Base-by-base conservation (phyloP, 2,329 filamentous ascomycete genomes). In the Rhytidhysteron rufulum region DNA sequence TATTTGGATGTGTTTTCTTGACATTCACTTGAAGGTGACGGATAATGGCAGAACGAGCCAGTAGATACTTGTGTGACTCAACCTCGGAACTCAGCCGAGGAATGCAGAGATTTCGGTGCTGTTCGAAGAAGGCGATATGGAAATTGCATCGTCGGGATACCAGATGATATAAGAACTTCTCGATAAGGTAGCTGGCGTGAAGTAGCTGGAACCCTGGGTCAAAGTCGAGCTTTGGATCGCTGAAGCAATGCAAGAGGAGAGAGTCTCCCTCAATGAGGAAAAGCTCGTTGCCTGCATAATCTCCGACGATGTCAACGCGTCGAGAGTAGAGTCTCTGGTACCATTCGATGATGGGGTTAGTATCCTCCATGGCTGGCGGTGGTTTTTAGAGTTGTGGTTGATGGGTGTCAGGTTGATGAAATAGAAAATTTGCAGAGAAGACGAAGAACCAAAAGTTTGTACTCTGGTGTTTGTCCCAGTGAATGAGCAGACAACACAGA, bases 231-330 rank as follows among this genome's bases (percentile, higher is more conserved):
- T 75, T 70, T 9, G 74, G 67, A 48, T 83, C 73, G n/a, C 69
- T 65, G 34, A 88, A 77, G 51, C 77, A 83, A 42, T 85, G 67
- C 5, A 79, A 67, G 9, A 89, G 67, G n/a, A 89, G 62, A 0
- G 83, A 83, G 53, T 90, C 84, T 21, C 85, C 85, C 48, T 89
- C 83, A 21, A 89, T 75, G 17, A 84, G 68, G 57, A 88, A 89
- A 9, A 83, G 71, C 55, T 88, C 85, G 44, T 79, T 79, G 17
- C 86, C 85, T 3, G 83, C 83, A 62, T 86, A 89, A 56, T 89
- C 86, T 30, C 85, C 83, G 4, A 88, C 78, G 2, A 89, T 74
- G 43, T 66, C 62, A 38, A 66, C 58, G 25, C 62, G 58, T 30
- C 63, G 60, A 43, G 58, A 62, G 53, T 53, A 59, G 31, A 65